Percentiles rank a stretch among this genome's conserved stretches.
phyloP scores from a whole-genome alignment of 129 eudicot species.

The Pseudognaphalium luteoalbum region DNA sequence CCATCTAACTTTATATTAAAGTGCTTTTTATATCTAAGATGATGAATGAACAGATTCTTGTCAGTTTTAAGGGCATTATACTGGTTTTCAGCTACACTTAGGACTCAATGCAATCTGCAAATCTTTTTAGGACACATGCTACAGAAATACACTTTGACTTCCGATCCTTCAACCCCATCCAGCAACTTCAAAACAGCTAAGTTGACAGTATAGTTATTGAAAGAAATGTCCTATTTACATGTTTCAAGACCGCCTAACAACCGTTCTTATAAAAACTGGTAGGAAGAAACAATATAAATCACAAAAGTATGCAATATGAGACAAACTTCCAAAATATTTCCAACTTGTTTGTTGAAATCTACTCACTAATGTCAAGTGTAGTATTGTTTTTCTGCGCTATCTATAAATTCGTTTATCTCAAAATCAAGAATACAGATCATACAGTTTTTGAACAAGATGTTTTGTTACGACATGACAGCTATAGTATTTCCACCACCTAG shows the following conservation, averaged over 20 bases:
- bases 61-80: neutral
- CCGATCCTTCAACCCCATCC: neutral
- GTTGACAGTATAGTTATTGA: neutral
- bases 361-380: neutral
- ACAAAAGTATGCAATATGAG: neutral
- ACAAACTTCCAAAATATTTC: neutral
- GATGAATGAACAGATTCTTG: neutral
- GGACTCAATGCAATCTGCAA: neutral
- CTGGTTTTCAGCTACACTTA: neutral
- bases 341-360: neutral
- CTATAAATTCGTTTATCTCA: neutral
- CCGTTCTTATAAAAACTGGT: neutral
- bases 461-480: neutral
- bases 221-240: neutral
- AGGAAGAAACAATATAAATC: neutral
- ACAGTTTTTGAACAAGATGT: neutral
- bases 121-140: neutral
- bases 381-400: neutral
- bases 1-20: neutral
- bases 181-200: neutral
- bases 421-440: neutral
- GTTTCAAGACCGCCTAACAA: neutral
- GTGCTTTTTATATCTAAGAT: neutral
- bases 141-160: neutral
- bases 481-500: too few relatives aligned